Conservation (phyloP, 192 early-diverging fungal species). For the Coemansia sp. region DNA sequence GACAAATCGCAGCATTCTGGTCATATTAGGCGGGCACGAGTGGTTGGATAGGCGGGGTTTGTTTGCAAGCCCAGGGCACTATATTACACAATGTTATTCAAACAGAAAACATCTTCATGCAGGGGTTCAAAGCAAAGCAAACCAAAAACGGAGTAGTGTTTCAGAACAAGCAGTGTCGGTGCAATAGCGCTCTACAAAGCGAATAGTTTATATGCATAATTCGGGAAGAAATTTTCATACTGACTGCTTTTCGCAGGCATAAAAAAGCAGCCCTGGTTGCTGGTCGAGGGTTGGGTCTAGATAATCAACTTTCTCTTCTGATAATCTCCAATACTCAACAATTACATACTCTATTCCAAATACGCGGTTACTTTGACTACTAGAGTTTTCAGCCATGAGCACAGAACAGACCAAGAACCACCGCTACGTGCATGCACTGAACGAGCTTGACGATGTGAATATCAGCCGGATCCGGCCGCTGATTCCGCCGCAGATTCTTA, state of each 20-base stretch:
- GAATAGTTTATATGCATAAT: not conserved
- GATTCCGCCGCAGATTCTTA: conserved; percentile 89
- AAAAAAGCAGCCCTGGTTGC: not conserved
- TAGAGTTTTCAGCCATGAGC: conserved; percentile 17
- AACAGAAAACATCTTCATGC: not conserved
- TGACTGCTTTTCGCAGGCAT: not conserved
- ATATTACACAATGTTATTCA: not conserved
- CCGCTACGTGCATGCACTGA: conserved; percentile 64
- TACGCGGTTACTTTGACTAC: no score
- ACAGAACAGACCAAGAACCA: conserved; percentile 13
- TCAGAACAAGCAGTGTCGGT: not conserved
- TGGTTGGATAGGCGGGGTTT: not conserved
- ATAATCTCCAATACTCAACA: not conserved
- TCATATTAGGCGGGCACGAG: not conserved
- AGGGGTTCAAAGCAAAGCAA: not conserved
- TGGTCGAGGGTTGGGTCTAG: not conserved
- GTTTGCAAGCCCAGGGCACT: not conserved
- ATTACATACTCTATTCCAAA: not conserved
- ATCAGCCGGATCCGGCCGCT: conserved; percentile 77
- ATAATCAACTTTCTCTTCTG: not conserved
- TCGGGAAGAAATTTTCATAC: conserved; percentile 2
- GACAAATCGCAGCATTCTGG: not conserved
- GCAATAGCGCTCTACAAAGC: not conserved
- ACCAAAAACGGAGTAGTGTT: not conserved
- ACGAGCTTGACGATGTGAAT: conserved; percentile 90